A percentile compares a stretch with the other conserved stretches of the same genome.
phyloP scores from a whole-genome alignment of 139 green algal species.

The Yamagishiella unicocca region DNA sequence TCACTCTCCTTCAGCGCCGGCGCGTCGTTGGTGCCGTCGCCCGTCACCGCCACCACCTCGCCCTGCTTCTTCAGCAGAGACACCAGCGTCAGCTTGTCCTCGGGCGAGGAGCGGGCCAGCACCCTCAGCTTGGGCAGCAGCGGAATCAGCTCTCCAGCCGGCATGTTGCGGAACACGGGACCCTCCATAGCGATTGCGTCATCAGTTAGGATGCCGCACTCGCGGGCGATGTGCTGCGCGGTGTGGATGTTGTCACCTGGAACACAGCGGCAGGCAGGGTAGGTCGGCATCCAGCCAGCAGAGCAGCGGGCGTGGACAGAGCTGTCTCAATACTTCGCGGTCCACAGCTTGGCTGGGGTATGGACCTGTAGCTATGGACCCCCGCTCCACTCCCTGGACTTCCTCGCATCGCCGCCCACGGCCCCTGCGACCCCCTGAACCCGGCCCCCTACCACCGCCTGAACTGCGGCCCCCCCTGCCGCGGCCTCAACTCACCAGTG shows the following conservation, averaged over 20 bases:
- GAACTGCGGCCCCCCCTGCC: too few relatives aligned
- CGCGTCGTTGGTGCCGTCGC: slow-evolving; percentile 98
- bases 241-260: slow-evolving; percentile 97
- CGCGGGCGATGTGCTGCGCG: slow-evolving; percentile 93
- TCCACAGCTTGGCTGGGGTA: too few relatives aligned
- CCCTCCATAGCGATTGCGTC: slow-evolving; percentile 85
- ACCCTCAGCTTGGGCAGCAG: slow-evolving; percentile 87
- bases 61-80: slow-evolving; percentile 87
- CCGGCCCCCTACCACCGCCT: too few relatives aligned
- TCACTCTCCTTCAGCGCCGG: slow-evolving; percentile 96
- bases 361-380: too few relatives aligned
- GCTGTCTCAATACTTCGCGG: too few relatives aligned
- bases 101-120: slow-evolving; percentile 93
- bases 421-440: too few relatives aligned
- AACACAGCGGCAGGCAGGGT: too few relatives aligned
- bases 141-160: slow-evolving; percentile 72
- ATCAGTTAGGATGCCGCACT: slow-evolving; percentile 92
- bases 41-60: slow-evolving; percentile 98
- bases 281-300: too few relatives aligned
- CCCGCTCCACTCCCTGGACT: too few relatives aligned
- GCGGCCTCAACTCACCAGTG: slow-evolving; percentile 71
- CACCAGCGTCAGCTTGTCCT: slow-evolving; percentile 97
- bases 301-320: too few relatives aligned
- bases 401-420: too few relatives aligned
- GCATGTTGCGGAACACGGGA: slow-evolving; percentile 85